A percentile compares a stretch with the other conserved stretches of the same genome.
These are phyloP conservation scores for Fusarium liriodendri DNA, from an alignment of 2,329 filamentous ascomycete genomes.

Conservation along the genomic window DNA sequence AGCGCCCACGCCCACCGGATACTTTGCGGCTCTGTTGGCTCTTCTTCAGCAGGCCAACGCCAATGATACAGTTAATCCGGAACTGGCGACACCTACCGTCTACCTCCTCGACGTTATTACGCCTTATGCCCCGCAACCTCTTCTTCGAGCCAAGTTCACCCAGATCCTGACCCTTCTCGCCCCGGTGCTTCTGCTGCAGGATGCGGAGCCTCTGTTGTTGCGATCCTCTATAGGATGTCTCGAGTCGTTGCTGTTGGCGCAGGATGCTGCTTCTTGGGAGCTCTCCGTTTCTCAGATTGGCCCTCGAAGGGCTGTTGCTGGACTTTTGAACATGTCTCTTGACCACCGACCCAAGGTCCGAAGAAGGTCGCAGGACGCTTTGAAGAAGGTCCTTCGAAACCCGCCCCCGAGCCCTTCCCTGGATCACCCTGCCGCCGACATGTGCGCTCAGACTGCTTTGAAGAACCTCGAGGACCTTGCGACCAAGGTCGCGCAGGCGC, in stretches of 20 bases:
- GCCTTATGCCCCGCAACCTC: constrained; percentile 82
- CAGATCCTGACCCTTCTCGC: constrained; percentile 90
- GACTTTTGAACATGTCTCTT: constrained; percentile 84
- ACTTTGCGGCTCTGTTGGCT: constrained; percentile 94
- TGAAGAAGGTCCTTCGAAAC: constrained; percentile 83
- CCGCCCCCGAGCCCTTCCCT: constrained; percentile 91
- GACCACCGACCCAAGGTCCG: constrained; percentile 93
- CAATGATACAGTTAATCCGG: constrained; percentile 78
- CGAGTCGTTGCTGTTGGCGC: constrained; percentile 89
- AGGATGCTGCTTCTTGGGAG: constrained; percentile 90
- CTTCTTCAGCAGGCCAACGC: constrained; percentile 83
- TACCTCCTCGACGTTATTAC: constrained; percentile 96
- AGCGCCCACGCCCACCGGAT: constrained; percentile 85
- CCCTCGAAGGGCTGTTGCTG: constrained; percentile 87
- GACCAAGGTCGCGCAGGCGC: constrained; percentile 68
- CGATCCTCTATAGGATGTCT: constrained; percentile 91
- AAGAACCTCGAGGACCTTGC: constrained; percentile 82
- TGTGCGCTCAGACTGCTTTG: constrained; percentile 93
- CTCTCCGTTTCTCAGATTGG: constrained; percentile 85
- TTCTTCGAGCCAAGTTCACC: constrained; percentile 94
- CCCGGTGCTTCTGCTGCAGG: constrained; percentile 81
- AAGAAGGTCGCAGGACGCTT: constrained; percentile 90
- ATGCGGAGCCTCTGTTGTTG: constrained; percentile 88
- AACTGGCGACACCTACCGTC: constrained; percentile 86
- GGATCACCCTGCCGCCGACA: constrained; percentile 94